Conservation (phyloP, 2,329 filamentous ascomycete genomes). For the Aspergillus ruber region DNA sequence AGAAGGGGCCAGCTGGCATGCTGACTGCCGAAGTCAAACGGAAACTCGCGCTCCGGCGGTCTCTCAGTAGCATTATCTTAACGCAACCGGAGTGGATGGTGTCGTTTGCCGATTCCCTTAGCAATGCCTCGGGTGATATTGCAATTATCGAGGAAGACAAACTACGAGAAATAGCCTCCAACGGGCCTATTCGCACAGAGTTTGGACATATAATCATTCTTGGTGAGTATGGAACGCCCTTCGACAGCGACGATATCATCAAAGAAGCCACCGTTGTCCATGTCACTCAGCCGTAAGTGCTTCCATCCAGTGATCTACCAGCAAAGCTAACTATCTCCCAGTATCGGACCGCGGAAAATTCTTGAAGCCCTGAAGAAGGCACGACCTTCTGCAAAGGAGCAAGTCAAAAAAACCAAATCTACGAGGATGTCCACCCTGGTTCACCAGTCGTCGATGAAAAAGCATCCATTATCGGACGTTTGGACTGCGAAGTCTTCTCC, state of each 20-base stretch:
- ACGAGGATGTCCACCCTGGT: not conserved
- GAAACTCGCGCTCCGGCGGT: constrained; percentile 20
- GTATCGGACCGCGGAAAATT: constrained; percentile 23
- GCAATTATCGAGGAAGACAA: constrained; percentile 21
- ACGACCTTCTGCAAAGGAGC: not conserved
- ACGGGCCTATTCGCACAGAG: constrained; percentile 4
- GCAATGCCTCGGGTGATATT: constrained; percentile 19
- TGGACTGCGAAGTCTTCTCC: constrained; percentile 6
- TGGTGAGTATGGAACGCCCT: constrained; percentile 6
- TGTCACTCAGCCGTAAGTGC: constrained; percentile 22
- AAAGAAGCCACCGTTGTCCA: constrained; percentile 14
- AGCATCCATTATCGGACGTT: constrained; percentile 1
- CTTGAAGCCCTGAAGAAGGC: constrained; percentile 14
- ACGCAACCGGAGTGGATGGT: constrained; percentile 18
- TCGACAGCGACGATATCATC: constrained; percentile 4
- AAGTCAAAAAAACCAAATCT: not conserved
- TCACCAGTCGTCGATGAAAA: constrained; percentile 1
- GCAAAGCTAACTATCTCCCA: constrained; percentile 11
- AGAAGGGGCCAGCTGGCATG: constrained; percentile 15
- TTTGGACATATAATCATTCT: constrained; percentile 19
- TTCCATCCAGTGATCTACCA: not conserved
- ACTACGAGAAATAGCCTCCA: constrained; percentile 9
- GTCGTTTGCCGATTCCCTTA: constrained; percentile 17
- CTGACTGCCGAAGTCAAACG: constrained; percentile 22
- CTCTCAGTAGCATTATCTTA: constrained; percentile 19